Conservation (phyloP, 495 filamentous ascomycete genomes). For the Viridothelium virens region DNA sequence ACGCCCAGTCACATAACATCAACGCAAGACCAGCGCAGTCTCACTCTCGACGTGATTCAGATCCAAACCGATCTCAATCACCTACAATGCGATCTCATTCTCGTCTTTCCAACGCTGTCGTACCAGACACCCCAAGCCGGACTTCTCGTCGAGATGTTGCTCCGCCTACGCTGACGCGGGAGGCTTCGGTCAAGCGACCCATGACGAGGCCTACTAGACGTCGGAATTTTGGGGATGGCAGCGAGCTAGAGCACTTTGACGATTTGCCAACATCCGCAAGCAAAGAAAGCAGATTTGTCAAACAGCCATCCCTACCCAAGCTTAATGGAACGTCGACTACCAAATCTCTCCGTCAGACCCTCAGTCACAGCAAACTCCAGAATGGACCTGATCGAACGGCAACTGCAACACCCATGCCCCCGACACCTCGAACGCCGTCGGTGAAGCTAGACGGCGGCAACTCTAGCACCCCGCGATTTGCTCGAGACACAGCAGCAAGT, state of each 20-base stretch:
- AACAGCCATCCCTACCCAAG: constrained; percentile 56
- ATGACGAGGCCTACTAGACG: constrained; percentile 61
- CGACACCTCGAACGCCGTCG: constrained; percentile 22
- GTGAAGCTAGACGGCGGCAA: not conserved
- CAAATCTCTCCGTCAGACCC: constrained; percentile 9
- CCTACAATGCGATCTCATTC: constrained; percentile 43
- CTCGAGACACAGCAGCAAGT: constrained; percentile 83
- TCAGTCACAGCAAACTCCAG: constrained; percentile 14
- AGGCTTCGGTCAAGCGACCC: constrained; percentile 55
- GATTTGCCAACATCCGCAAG: constrained; percentile 84
- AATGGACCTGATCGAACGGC: constrained; percentile 23
- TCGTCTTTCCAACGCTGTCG: constrained; percentile 43
- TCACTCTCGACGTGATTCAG: constrained; percentile 64
- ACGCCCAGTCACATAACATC: constrained; percentile 70
- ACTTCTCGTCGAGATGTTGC: constrained; percentile 31
- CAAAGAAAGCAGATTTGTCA: constrained; percentile 72
- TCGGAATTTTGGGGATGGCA: constrained; percentile 83
- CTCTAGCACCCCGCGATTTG: constrained; percentile 64
- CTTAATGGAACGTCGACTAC: not conserved
- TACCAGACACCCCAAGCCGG: constrained; percentile 40
- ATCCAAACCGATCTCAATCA: constrained; percentile 51
- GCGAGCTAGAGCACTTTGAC: constrained; percentile 85
- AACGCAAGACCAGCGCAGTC: constrained; percentile 31
- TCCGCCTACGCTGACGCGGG: constrained; percentile 41
- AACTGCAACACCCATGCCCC: constrained; percentile 44